Percentiles rank a stretch among this genome's conserved stretches.
Evolutionary conservation across 129 eudicot species (phyloP).

Genomic region (Flaveria bidentis): DNA sequence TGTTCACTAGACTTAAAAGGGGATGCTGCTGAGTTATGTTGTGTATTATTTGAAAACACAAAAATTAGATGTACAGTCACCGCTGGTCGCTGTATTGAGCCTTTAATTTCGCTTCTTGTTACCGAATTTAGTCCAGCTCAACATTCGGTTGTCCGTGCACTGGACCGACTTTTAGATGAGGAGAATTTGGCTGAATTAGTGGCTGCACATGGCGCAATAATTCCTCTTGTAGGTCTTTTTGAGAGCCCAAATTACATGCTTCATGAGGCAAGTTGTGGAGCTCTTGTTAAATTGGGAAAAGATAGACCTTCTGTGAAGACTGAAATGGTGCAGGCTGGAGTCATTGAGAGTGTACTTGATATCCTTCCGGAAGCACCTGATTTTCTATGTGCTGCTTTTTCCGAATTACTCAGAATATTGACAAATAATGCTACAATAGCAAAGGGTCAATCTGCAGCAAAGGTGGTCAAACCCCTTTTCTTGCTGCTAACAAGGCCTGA

Average conservation of each 20-base stretch:
- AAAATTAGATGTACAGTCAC: constrained; percentile 82
- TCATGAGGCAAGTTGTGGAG: constrained; percentile 87
- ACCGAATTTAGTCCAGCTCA: constrained; percentile 89
- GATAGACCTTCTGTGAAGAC: constrained; percentile 91
- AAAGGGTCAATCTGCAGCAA: constrained; percentile 80
- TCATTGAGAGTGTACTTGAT: constrained; percentile 73
- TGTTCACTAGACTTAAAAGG: constrained; percentile 92
- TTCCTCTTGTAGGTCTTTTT: constrained; percentile 92
- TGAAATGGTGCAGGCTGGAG: constrained; percentile 98
- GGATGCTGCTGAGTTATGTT: constrained; percentile 89
- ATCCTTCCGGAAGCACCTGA: constrained; percentile 91
- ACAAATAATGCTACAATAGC: constrained; percentile 94
- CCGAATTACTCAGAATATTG: constrained; percentile 86
- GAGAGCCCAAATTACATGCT: constrained; percentile 77
- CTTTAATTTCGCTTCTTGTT: constrained; percentile 84
- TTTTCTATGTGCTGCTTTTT: constrained; percentile 87
- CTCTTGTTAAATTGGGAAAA: constrained; percentile 94
- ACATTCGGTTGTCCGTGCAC: constrained; percentile 80
- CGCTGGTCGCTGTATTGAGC: constrained; percentile 95
- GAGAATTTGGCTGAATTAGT: constrained; percentile 88
- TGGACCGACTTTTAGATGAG: constrained; percentile 84
- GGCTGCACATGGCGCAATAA: constrained; percentile 85
- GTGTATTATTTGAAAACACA: constrained; percentile 83
- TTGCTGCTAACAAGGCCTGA: constrained; percentile 64
- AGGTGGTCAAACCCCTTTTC: constrained; percentile 86